A percentile compares a stretch with the other conserved stretches of the same genome.
phyloP scores from a whole-genome alignment of 108 stramenopile genomes.

The Stephanodiscus triporus region DNA sequence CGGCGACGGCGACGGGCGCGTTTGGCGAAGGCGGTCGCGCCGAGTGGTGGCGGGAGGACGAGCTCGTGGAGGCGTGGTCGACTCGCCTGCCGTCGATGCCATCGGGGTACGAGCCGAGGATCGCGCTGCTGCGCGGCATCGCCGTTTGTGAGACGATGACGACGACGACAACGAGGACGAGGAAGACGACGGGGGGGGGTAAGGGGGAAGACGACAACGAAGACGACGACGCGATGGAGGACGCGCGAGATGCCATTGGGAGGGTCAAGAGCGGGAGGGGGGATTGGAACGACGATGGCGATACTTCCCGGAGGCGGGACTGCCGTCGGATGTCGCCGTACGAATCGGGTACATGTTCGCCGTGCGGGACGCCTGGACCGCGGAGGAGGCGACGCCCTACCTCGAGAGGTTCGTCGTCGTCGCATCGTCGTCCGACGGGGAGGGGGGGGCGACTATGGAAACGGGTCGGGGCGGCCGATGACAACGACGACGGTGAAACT shows the following conservation, averaged over 20 bases:
- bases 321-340: conserved; percentile 15
- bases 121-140: conserved; percentile 30
- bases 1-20: background rate
- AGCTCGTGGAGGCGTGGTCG: conserved; percentile 45
- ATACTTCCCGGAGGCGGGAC: conserved; percentile 40
- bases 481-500: background rate
- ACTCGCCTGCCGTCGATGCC: conserved; percentile 34
- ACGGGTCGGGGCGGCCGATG: background rate
- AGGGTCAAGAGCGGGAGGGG: background rate
- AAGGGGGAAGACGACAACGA: background rate
- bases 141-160: conserved; percentile 16
- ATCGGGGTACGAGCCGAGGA: conserved; percentile 22
- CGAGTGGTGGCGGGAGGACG: conserved; percentile 23
- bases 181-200: background rate
- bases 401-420: conserved; percentile 26
- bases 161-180: background rate
- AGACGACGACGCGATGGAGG: background rate
- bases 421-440: background rate
- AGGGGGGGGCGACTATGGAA: background rate
- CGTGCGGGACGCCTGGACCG: conserved; percentile 39
- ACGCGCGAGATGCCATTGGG: background rate
- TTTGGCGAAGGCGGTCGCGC: background rate
- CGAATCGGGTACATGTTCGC: conserved; percentile 43
- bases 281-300: conserved; percentile 12
- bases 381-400: conserved; percentile 36